Evolutionary conservation across 805 yeast genomes (phyloP).

Genomic region (Brettanomyces sp.): DNA sequence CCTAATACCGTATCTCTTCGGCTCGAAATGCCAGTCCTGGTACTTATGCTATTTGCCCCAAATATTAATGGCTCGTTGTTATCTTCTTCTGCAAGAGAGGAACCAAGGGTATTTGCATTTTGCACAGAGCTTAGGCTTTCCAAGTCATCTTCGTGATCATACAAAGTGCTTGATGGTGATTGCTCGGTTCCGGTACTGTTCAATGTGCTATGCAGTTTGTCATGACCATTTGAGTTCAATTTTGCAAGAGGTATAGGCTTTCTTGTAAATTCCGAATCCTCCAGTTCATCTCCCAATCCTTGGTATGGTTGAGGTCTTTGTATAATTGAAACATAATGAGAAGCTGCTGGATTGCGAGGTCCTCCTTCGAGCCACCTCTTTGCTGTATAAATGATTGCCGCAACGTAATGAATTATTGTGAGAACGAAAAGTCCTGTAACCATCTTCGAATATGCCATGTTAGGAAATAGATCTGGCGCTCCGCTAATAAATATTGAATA

Average conservation of each 20-base stretch:
- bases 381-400: constrained; percentile 42
- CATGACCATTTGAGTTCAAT: too few relatives aligned
- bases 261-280: not conserved
- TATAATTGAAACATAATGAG: not conserved
- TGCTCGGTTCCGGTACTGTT: constrained; percentile 1
- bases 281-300: not conserved
- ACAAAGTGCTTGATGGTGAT: constrained; percentile 29
- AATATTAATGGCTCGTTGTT: not conserved
- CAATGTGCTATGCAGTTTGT: too few relatives aligned
- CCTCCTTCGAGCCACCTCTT: constrained; percentile 29
- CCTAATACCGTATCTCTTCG: constrained; percentile 22
- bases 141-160: constrained; percentile 10
- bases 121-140: not conserved
- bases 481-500: constrained; percentile 49
- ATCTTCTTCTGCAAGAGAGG: not conserved
- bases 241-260: not conserved
- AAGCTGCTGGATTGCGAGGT: constrained; percentile 1
- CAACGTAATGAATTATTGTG: constrained; percentile 41
- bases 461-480: constrained; percentile 65
- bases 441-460: constrained; percentile 63
- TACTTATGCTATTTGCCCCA: not conserved
- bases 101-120: not conserved
- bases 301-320: not conserved
- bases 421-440: constrained; percentile 49
- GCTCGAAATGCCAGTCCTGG: not conserved